phyloP scores from a whole-genome alignment of 1,284 basidiomycete genomes.

The Lignosus rhinocerotis region DNA sequence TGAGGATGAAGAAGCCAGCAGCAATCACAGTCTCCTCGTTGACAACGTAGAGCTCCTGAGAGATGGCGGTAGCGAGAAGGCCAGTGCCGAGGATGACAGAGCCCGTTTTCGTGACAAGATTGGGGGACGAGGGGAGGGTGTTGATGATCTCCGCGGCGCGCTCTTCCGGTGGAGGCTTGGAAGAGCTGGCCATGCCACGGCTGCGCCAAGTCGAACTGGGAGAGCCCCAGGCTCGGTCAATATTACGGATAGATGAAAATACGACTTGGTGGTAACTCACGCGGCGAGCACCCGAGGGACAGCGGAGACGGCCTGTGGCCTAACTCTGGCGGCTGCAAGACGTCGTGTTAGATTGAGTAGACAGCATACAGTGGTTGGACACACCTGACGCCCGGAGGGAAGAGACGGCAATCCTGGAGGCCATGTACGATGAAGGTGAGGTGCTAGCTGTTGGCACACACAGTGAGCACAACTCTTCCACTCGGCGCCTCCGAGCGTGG shows the following conservation, averaged over 20 bases:
- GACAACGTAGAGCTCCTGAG: conserved; percentile 96
- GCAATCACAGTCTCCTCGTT: conserved; percentile 93
- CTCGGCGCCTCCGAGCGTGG: conserved; percentile 10
- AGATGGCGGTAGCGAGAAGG: conserved; percentile 90
- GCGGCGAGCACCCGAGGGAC: conserved; percentile 52
- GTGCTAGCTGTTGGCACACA: conserved; percentile 23
- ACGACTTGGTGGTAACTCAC: conserved; percentile 44
- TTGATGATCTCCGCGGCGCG: conserved; percentile 92
- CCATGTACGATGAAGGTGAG: conserved; percentile 41
- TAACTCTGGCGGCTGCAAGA: conserved; percentile 40
- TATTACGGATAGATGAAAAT: too few relatives aligned
- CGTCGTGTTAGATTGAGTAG: neutral
- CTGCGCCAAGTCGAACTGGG: conserved; percentile 35
- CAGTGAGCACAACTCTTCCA: conserved; percentile 16
- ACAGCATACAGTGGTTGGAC: conserved; percentile 20
- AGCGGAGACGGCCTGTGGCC: conserved; percentile 57
- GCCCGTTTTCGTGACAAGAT: conserved; percentile 92
- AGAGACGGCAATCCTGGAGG: conserved; percentile 70
- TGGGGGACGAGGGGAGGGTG: conserved; percentile 87
- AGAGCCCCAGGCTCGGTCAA: neutral
- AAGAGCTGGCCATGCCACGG: conserved; percentile 63
- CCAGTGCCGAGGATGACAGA: conserved; percentile 91
- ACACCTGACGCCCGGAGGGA: conserved; percentile 63
- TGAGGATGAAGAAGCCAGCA: conserved; percentile 85
- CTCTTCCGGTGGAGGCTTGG: conserved; percentile 71